Percentiles rank a stretch among this genome's conserved stretches.
Evolutionary conservation across 2,329 filamentous ascomycete genomes (phyloP).

Genomic region (Fusarium paranaense): DNA sequence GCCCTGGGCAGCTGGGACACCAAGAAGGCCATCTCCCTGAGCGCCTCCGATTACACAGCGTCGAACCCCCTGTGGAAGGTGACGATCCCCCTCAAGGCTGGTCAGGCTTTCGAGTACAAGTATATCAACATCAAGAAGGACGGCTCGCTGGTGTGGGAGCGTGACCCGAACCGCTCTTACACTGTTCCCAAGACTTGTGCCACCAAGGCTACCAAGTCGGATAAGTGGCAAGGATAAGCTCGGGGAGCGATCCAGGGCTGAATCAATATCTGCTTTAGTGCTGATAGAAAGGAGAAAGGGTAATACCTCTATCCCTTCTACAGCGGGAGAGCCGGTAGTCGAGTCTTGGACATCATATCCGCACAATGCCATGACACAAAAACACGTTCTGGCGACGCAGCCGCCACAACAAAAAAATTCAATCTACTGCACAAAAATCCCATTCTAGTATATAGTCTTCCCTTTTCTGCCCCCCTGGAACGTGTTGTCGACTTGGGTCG

Average conservation of each 20-base stretch:
- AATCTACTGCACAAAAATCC: not conserved
- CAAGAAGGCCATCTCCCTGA: conserved; percentile 64
- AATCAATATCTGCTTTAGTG: not conserved
- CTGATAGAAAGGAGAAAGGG: not conserved
- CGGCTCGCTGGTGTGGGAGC: conserved; percentile 73
- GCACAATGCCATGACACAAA: not conserved
- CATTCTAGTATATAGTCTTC: not conserved
- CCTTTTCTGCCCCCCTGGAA: not conserved
- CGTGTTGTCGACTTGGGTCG: not conserved
- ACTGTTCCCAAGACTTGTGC: conserved; percentile 48
- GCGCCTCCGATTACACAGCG: conserved; percentile 68
- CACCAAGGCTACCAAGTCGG: conserved; percentile 42
- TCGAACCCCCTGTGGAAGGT: conserved; percentile 71
- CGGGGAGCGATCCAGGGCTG: not conserved
- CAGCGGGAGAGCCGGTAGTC: not conserved
- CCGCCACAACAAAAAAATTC: not conserved
- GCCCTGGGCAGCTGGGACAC: conserved; percentile 74
- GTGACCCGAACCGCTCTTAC: conserved; percentile 63
- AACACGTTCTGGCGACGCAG: not conserved
- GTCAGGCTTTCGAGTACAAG: conserved; percentile 73
- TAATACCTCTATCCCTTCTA: not conserved
- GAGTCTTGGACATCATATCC: not conserved
- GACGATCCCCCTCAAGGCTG: conserved; percentile 66
- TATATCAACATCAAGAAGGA: conserved; percentile 70
- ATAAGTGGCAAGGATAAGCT: conserved; percentile 46